Evolutionary conservation across 306 rosid genomes (phyloP).

Genomic region (Quercus alba): DNA sequence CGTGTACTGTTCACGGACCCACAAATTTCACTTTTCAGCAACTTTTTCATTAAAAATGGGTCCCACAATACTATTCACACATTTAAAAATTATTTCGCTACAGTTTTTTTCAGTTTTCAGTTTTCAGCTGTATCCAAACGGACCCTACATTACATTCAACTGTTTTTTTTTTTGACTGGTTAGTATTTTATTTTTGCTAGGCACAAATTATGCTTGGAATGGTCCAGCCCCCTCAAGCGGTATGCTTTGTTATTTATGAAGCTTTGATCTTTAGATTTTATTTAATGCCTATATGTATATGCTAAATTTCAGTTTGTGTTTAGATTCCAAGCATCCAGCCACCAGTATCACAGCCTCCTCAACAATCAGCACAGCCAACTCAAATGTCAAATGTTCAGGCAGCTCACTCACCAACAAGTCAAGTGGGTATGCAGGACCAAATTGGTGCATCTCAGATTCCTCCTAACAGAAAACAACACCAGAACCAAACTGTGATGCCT

Average conservation of each 20-base stretch:
- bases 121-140: too few relatives aligned
- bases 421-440: slow-evolving; percentile 61
- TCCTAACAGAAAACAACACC: slow-evolving; percentile 63
- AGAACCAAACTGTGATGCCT: slow-evolving; percentile 52
- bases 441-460: slow-evolving; percentile 57
- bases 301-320: slow-evolving; percentile 24
- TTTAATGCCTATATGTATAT: neutral
- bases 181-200: slow-evolving; percentile 40
- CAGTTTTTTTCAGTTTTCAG: too few relatives aligned
- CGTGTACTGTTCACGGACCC: too few relatives aligned
- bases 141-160: neutral
- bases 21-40: too few relatives aligned
- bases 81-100: too few relatives aligned
- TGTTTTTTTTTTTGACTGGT: neutral
- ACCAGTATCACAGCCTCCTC: slow-evolving; percentile 46
- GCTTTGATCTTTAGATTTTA: slow-evolving; percentile 13
- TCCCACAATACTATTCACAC: too few relatives aligned
- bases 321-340: slow-evolving; percentile 79
- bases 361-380: slow-evolving; percentile 49
- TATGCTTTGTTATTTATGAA: slow-evolving; percentile 24
- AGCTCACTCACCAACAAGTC: slow-evolving; percentile 48
- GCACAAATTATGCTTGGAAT: slow-evolving; percentile 99
- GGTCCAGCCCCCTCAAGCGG: slow-evolving; percentile 89
- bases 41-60: too few relatives aligned
- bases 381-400: slow-evolving; percentile 56